A percentile compares a stretch with the other conserved stretches of the same genome.
These are phyloP conservation scores for Tremella yokohamensis DNA, from an alignment of 768 basidiomycete species.

Conservation along the genomic window DNA sequence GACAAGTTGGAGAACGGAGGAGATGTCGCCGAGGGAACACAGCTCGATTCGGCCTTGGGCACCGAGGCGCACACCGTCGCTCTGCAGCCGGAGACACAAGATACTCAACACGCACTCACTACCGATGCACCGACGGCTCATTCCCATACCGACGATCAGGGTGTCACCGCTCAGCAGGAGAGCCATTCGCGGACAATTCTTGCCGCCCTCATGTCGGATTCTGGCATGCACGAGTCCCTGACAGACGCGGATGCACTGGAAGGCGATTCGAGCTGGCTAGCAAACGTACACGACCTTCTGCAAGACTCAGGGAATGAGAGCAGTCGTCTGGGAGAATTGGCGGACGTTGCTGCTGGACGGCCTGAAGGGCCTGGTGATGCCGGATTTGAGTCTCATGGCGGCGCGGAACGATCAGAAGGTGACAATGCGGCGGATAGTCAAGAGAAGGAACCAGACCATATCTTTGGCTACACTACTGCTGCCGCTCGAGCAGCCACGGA, in stretches of 20 bases:
- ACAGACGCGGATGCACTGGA: constrained; percentile 25
- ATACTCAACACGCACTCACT: too few relatives aligned
- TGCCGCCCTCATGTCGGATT: constrained; percentile 35
- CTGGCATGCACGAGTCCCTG: constrained; percentile 20
- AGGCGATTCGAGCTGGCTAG: not conserved
- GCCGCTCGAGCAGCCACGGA: constrained; percentile 17
- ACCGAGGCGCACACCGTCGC: not conserved
- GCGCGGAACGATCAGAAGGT: not conserved
- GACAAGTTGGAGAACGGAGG: constrained; percentile 15
- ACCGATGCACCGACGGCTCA: not conserved
- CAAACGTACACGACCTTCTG: constrained; percentile 22
- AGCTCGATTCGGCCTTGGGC: not conserved
- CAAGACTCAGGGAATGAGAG: constrained; percentile 28
- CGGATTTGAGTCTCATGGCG: not conserved
- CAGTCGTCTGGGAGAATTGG: constrained; percentile 40
- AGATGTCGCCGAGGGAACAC: not conserved
- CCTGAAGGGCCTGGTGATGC: constrained; percentile 8
- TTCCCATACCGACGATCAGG: constrained; percentile 10
- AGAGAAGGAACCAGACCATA: not conserved
- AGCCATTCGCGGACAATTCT: constrained; percentile 39
- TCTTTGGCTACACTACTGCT: constrained; percentile 2
- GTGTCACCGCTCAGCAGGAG: constrained; percentile 15
- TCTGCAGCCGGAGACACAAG: not conserved
- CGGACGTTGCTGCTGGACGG: constrained; percentile 34
- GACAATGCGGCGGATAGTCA: not conserved